Evolutionary conservation across 768 basidiomycete species (phyloP), one percentile per base, ranked within the genome.

Genomic region (Amanita exitialis): DNA sequence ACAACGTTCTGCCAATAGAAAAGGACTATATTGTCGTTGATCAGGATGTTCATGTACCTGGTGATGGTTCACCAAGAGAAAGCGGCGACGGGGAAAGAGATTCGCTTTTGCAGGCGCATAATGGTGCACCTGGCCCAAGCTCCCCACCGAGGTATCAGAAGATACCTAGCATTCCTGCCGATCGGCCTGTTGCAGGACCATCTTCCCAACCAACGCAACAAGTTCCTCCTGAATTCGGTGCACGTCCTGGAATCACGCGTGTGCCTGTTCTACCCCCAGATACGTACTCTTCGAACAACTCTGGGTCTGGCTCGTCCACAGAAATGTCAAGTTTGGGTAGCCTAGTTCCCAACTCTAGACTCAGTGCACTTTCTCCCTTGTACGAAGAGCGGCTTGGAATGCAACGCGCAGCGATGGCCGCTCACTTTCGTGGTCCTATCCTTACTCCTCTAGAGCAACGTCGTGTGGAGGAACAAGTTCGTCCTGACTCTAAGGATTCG

Each of bases 41-140:
- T 10, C 62, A 66, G 13, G 73, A 66, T 18, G 66, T 59, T 18
- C 67, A 68, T 27, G 59, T 69, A 2, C 69, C 66, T 30, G 83
- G 80, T n/a, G 80, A 85, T 63, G 82, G 83, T 30, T 80, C 80
- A 21, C 82, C 85, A 1, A 72, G 83, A 8, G 73, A 74, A 27
- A 86, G 82, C 45, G 85, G 85, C 5, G 83, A 84, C 32, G 32
- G 32, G 59, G 85, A 86, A 61, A 69, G 65, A 2, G 83, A 85
- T 58, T 71, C 85, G 0, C 83, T 86, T 70, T 68, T 84, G 3
- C 74, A 69, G 47, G 67, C 63, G 1, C 66, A 65, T 49, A 59
- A 56, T 3, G 59, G 55, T 9, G 3, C 12, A 36, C 18, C 32
- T 12, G 36, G 8, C 16, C 38, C 47, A 21, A 16, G 35, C 34